Conservation (phyloP, 495 filamentous ascomycete species). For the Ramalina peruviana region DNA sequence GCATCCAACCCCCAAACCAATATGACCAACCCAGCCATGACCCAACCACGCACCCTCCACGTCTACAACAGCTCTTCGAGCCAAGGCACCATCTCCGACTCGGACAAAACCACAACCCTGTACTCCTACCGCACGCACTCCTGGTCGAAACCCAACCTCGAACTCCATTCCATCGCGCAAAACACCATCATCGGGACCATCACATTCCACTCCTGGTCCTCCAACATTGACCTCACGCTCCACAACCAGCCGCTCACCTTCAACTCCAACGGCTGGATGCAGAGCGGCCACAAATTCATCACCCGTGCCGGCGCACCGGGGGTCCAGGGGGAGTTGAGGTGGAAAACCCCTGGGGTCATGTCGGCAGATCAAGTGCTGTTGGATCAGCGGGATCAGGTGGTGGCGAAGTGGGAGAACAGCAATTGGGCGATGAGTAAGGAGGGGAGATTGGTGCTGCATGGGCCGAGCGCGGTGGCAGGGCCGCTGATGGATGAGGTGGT, state of each 20-base stretch:
- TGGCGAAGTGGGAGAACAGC: slow-evolving; percentile 3
- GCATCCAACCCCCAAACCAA: too few species aligned
- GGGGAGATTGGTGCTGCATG: slow-evolving; percentile 1
- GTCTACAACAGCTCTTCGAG: not conserved
- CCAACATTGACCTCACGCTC: slow-evolving; percentile 4
- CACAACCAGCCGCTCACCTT: slow-evolving; percentile 1
- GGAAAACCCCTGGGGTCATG: not conserved
- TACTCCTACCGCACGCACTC: slow-evolving; percentile 6
- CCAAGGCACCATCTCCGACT: slow-evolving; percentile 2
- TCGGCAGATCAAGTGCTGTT: not conserved
- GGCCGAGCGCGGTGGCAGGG: not conserved
- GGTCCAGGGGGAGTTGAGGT: not conserved
- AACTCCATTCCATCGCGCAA: not conserved
- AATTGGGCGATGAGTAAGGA: slow-evolving; percentile 1
- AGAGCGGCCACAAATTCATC: not conserved
- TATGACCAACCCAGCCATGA: too few species aligned
- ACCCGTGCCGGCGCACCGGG: not conserved
- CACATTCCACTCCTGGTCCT: slow-evolving; percentile 2
- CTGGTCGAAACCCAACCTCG: slow-evolving; percentile 9
- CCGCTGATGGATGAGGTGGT: slow-evolving; percentile 13
- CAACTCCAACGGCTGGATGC: not conserved
- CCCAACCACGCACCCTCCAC: slow-evolving; percentile 1
- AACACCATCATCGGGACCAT: slow-evolving; percentile 3
- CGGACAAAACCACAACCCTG: slow-evolving; percentile 3
- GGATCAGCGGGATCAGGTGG: not conserved